Percentiles rank a stretch among this genome's conserved stretches.
Evolutionary conservation across 2,329 filamentous ascomycete species (phyloP).

Genomic region (Akanthomyces muscarius): DNA sequence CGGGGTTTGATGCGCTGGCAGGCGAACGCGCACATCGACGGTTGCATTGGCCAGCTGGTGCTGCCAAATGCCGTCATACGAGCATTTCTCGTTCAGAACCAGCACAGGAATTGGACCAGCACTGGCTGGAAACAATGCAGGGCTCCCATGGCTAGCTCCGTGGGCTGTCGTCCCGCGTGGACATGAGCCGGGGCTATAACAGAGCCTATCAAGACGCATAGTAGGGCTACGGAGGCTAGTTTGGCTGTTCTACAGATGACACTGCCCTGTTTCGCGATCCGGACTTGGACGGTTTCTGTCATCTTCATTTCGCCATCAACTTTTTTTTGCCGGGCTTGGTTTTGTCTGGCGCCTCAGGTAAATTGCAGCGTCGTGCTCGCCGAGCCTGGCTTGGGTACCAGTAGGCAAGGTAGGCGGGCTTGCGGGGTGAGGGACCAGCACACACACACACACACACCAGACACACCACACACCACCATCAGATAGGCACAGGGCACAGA

Average conservation of each 20-base stretch:
- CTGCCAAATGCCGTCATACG: slow-evolving; percentile 10
- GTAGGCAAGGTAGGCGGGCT: background rate
- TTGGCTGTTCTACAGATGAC: background rate
- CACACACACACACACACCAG: background rate
- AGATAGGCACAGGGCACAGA: background rate
- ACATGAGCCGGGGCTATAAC: slow-evolving; percentile 9
- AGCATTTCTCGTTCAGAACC: background rate
- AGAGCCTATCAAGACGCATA: slow-evolving; percentile 9
- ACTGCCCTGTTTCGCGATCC: slow-evolving; percentile 8
- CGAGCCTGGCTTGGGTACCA: background rate
- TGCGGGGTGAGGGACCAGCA: background rate
- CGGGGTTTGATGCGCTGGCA: slow-evolving; percentile 14
- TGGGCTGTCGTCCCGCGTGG: slow-evolving; percentile 8
- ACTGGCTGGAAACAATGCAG: background rate
- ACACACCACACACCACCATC: background rate
- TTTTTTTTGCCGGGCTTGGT: background rate
- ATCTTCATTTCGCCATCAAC: background rate
- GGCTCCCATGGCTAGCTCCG: slow-evolving; percentile 14
- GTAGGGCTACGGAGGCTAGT: background rate
- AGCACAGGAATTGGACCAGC: slow-evolving; percentile 8
- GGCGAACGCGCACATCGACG: slow-evolving; percentile 2
- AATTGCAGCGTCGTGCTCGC: slow-evolving; percentile 8
- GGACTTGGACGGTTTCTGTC: background rate
- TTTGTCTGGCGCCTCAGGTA: slow-evolving; percentile 4
- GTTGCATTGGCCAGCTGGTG: slow-evolving; percentile 11